Base-by-base conservation (phyloP, 306 rosid species). In the Ormosia semicastrata region DNA sequence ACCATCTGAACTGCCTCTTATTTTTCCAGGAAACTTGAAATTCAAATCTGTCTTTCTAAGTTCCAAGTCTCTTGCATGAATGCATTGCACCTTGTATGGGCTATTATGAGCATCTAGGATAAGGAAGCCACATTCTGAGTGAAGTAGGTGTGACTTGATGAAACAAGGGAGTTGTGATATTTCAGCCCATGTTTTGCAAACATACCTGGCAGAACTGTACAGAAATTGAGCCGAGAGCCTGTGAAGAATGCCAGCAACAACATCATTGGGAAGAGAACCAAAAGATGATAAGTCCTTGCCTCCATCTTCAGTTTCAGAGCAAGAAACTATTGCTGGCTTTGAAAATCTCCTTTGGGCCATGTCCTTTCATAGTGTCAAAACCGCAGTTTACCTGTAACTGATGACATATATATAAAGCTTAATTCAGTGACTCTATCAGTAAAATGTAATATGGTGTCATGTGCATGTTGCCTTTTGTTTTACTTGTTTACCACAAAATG, bases 201-300 rank as follows among this genome's bases (percentile, higher is more conserved):
- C 80, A 44, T 30, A 2, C 34, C 44, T 75, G 36, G 71, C 80
- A 44, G 71, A 76, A 46, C 29, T 30, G 72, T 47, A 39, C 6
- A 76, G 44, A 47, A 47, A 63, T 14, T 46, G 62, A 46, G 81
- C 49, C 2, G 81, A 36, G 15, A 76, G 63, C 11, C 39, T 46
- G 7, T 33, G 71, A 44, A 75, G 80, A 60, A 75, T 75, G 32
- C 32, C 17, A 34, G 34, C 13, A 0, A 63, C 57, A 0, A 63
- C 10, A 36, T 76, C 81, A 34, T 43, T 76, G 15, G 81, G 81
- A 46, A 76, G 72, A 63, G 81, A 76, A 76, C 63, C 81, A 63
- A 76, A n/a, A 4, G 72, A 46, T 15, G 81, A 15, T 63, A 6
- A 29, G 59, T 32, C 11, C 18, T 13, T 24, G 0, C 1, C 56